These are phyloP conservation scores for Aspergillus latus DNA, from an alignment of 2,329 filamentous ascomycete species.

Conservation along the genomic window DNA sequence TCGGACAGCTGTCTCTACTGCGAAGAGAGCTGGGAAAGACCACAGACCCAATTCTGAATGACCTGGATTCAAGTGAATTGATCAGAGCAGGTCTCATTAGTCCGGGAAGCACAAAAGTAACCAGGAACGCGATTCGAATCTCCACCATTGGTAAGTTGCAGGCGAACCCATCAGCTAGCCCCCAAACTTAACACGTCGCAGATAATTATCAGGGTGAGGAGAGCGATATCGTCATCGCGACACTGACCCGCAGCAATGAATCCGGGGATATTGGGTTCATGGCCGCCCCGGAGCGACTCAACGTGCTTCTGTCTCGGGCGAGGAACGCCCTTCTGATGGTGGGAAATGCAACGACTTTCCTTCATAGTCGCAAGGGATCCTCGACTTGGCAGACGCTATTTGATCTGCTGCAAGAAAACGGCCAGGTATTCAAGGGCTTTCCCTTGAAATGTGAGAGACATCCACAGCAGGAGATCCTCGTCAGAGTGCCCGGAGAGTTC, in stretches of 20 bases:
- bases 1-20: constrained; percentile 50
- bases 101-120: constrained; percentile 50
- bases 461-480: constrained; percentile 47
- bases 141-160: constrained; percentile 72
- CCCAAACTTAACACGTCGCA: not conserved
- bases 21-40: constrained; percentile 54
- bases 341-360: constrained; percentile 64
- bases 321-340: constrained; percentile 72
- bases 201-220: constrained; percentile 81
- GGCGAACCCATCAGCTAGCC: not conserved
- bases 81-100: constrained; percentile 62
- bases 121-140: constrained; percentile 57
- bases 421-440: constrained; percentile 60
- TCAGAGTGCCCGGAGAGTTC: constrained; percentile 59
- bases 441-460: constrained; percentile 64
- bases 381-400: constrained; percentile 61
- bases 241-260: constrained; percentile 68
- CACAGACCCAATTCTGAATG: constrained; percentile 66
- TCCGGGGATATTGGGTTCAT: constrained; percentile 64
- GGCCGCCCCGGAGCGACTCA: constrained; percentile 64
- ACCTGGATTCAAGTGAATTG: constrained; percentile 66
- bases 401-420: constrained; percentile 52
- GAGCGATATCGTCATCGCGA: constrained; percentile 67
- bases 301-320: constrained; percentile 66
- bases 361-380: constrained; percentile 57